phyloP scores from a whole-genome alignment of 2,329 filamentous ascomycete genomes.

The Trichoderma endophyticum region DNA sequence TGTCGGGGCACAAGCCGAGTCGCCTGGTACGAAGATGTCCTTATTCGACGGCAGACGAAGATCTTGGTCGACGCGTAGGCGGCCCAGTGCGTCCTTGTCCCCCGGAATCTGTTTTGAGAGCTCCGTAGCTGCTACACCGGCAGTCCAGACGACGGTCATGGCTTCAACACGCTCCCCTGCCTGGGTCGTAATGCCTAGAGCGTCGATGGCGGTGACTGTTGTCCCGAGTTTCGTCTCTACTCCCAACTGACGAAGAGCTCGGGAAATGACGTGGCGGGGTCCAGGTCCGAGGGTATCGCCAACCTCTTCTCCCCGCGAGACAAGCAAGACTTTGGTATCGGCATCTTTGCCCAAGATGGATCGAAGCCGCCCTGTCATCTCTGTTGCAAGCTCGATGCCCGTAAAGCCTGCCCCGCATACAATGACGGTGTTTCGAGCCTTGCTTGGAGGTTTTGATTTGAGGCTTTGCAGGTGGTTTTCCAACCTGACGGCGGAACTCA shows the following conservation, averaged over 20 bases:
- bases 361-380: not conserved
- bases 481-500: not conserved
- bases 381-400: not conserved
- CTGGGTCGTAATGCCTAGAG: not conserved
- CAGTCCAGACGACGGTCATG: not conserved
- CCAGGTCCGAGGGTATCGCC: not conserved
- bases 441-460: not conserved
- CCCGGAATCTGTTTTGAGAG: not conserved
- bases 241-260: not conserved
- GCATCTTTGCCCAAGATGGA: not conserved
- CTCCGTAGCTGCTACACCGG: not conserved
- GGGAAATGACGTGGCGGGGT: not conserved
- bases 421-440: not conserved
- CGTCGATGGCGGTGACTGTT: not conserved
- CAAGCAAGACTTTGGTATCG: not conserved
- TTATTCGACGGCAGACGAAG: not conserved
- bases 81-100: not conserved
- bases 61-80: not conserved
- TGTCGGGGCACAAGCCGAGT: not conserved
- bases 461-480: not conserved
- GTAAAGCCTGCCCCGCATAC: not conserved
- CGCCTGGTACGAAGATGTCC: not conserved
- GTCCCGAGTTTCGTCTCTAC: not conserved
- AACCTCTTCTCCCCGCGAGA: not conserved
- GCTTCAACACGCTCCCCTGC: not conserved